Evolutionary conservation across 2,329 filamentous ascomycete genomes (phyloP), one percentile per base, ranked within the genome.

Genomic region (Beauveria brongniartii): DNA sequence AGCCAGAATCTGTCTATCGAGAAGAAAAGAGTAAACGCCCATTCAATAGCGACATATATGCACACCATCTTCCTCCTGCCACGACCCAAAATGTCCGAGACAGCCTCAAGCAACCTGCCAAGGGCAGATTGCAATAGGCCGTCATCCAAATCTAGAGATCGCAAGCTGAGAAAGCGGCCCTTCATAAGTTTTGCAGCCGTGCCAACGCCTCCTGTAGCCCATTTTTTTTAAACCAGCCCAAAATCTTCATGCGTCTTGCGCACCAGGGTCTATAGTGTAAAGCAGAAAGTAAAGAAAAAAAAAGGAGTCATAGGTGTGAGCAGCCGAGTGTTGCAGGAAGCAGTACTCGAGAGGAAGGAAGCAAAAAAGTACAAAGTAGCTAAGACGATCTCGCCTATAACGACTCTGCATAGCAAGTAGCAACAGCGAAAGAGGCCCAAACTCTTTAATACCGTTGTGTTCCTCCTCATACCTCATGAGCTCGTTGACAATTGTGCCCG

Each of bases 301-400:
- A 28, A 55, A 61, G 57, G 57, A 59, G 59, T 24, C 61, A 54
- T 8, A 52, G 59, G 58, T 26, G 43, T 58, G 55, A 51, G 55
- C 55, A 51, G 55, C 24, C 16, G 55, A 58, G 47, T 37, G 30
- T 48, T 55, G 26, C 50, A 43, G 24, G 53, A 65, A 65, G 55
- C 53, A 61, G 51, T 63, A 59, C 44, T 28, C n/a, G 62, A 66
- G 59, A 64, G 34, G 61, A 55, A 65, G 50, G 57, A 65, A 59
- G 61, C 48, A 60, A 63, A 59, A 61, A 56, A 50, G 64, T 65
- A 64, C 63, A 63, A 57, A 64, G 56, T 59, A 59, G 56, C 56
- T 59, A 59, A 53, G 56, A 59, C 56, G 56, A 53, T 46, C 56
- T 59, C 56, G 56, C 48, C 56, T 59, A 59, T 34, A 59, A 52